Evolutionary conservation across 2,329 filamentous ascomycete genomes (phyloP).

Genomic region (Trichocomaceae sp.): DNA sequence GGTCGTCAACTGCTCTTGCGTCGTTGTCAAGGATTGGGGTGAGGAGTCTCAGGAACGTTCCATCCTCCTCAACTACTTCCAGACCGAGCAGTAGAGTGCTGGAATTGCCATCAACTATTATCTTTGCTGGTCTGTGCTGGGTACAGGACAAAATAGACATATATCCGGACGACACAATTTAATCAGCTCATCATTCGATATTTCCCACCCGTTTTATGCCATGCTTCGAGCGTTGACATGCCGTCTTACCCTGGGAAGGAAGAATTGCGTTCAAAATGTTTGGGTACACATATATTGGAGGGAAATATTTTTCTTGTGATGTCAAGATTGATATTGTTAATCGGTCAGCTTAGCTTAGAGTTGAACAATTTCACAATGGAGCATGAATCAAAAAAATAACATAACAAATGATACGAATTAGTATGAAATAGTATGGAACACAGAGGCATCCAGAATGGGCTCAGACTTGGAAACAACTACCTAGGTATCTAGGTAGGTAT

Average conservation of each 20-base stretch:
- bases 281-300: not conserved
- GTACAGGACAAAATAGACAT: not conserved
- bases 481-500: too few relatives aligned
- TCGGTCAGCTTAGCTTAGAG: not conserved
- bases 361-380: not conserved
- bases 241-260: not conserved
- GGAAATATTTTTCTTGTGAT: not conserved
- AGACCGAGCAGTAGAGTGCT: constrained; percentile 57
- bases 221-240: not conserved
- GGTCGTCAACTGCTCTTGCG: constrained; percentile 99
- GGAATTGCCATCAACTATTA: not conserved
- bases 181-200: not conserved
- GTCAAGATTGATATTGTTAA: not conserved
- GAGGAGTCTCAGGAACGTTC: constrained; percentile 99
- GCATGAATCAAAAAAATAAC: not conserved
- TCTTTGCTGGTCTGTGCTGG: not conserved
- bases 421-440: not conserved
- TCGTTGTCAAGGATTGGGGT: constrained; percentile 99
- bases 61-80: constrained; percentile 99
- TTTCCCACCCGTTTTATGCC: not conserved
- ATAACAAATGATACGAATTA: not conserved
- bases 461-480: too few relatives aligned
- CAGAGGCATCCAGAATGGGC: not conserved
- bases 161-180: not conserved
- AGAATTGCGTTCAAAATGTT: not conserved